Evolutionary conservation across 2,329 filamentous ascomycete genomes (phyloP).

Genomic region (Stachybotrys elegans): DNA sequence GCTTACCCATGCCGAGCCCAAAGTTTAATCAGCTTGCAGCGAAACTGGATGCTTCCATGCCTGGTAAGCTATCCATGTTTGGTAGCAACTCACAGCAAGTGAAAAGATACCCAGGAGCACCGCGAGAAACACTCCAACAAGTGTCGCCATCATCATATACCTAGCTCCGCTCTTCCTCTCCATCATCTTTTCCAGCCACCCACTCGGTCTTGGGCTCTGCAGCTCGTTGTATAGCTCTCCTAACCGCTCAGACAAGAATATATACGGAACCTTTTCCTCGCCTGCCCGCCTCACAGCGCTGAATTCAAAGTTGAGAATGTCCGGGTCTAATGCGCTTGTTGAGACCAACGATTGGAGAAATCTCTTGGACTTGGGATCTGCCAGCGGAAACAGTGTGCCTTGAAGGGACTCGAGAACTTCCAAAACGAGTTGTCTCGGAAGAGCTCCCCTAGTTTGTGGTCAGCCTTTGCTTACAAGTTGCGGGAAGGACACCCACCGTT

Average conservation of each 20-base stretch:
- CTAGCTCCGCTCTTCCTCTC: background rate
- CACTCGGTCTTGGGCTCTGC: background rate
- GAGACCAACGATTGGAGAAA: background rate
- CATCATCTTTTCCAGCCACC: background rate
- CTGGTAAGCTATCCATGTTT: conserved; percentile 1
- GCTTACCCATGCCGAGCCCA: too few relatives aligned
- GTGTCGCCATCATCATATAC: conserved; percentile 1
- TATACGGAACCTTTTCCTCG: background rate
- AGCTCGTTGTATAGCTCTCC: background rate
- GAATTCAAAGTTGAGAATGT: background rate
- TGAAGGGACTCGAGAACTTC: background rate
- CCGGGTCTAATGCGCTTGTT: background rate
- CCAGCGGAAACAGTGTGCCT: background rate
- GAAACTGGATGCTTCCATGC: background rate
- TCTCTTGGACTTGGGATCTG: background rate
- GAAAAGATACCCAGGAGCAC: background rate
- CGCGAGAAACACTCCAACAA: background rate
- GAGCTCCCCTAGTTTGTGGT: background rate
- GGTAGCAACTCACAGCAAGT: background rate
- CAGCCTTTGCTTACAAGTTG: too few relatives aligned
- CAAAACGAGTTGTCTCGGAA: background rate
- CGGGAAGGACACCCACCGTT: background rate
- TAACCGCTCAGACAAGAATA: background rate
- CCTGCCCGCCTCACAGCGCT: background rate
- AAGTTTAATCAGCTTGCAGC: too few relatives aligned